Conservation (phyloP, 176 grass and related monocot species). For the Musa itinerans region DNA sequence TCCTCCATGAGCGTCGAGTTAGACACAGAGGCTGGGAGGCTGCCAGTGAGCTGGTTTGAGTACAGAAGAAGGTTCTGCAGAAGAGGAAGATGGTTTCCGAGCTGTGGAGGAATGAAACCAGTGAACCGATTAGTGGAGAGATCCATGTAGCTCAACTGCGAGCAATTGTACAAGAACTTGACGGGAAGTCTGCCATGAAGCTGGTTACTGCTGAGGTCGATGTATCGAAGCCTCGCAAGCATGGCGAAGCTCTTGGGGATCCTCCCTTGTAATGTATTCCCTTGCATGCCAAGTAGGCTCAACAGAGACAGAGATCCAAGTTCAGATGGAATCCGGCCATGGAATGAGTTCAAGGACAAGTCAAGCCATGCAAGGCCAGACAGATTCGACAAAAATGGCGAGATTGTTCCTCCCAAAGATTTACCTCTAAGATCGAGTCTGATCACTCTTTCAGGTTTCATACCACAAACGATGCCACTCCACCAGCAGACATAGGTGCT, state of each 20-base stretch:
- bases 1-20: slow-evolving; percentile 17
- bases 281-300: background rate
- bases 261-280: background rate
- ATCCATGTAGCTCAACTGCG: slow-evolving; percentile 14
- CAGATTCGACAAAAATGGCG: slow-evolving; percentile 18
- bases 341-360: slow-evolving; percentile 13
- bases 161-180: slow-evolving; percentile 17
- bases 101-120: slow-evolving; percentile 16
- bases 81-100: slow-evolving; percentile 18
- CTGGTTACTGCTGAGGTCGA: slow-evolving; percentile 13
- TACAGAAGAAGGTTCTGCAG: slow-evolving; percentile 19
- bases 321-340: slow-evolving; percentile 12
- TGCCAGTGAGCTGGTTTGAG: slow-evolving; percentile 10
- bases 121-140: slow-evolving; percentile 15
- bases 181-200: slow-evolving; percentile 15
- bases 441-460: slow-evolving; percentile 12
- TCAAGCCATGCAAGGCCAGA: slow-evolving; percentile 19
- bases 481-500: background rate
- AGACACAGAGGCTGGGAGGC: slow-evolving; percentile 8
- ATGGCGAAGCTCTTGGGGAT: slow-evolving; percentile 24
- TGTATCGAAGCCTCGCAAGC: slow-evolving; percentile 4
- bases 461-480: background rate
- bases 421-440: slow-evolving; percentile 9
- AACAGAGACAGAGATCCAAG: slow-evolving; percentile 12
- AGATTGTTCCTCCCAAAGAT: slow-evolving; percentile 16